Conservation (phyloP, 176 grass and related monocot genomes). For the Alopecurus myosuroides region DNA sequence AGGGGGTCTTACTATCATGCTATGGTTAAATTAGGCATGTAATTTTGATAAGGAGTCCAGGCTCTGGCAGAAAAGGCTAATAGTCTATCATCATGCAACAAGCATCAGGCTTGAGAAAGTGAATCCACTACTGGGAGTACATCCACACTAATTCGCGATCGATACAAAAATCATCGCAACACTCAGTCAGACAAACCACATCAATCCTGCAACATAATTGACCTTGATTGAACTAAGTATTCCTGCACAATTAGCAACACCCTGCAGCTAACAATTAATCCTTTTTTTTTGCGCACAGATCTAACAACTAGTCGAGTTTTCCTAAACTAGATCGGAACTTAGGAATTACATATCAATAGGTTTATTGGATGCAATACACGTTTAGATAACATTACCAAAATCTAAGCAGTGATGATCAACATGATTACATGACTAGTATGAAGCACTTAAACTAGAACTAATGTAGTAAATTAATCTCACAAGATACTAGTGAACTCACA, state of each 20-base stretch:
- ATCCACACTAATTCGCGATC: not conserved
- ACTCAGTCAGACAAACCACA: not conserved
- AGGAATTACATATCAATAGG: not conserved
- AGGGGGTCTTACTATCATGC: not conserved
- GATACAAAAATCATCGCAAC: not conserved
- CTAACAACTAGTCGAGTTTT: not conserved
- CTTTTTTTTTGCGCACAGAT: not conserved
- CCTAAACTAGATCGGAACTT: not conserved
- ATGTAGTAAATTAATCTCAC: not conserved
- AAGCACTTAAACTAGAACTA: not conserved
- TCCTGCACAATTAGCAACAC: not conserved
- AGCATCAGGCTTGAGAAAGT: not conserved
- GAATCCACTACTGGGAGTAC: not conserved
- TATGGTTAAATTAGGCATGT: not conserved
- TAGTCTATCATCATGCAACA: not conserved
- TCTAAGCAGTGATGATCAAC: not conserved
- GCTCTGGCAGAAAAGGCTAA: not conserved
- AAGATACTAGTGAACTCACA: constrained; percentile 52
- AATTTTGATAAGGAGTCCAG: not conserved
- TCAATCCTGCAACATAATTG: not conserved
- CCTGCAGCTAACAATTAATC: not conserved
- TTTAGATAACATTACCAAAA: not conserved
- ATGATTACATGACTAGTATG: not conserved
- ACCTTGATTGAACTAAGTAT: not conserved
- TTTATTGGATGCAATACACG: not conserved